Evolutionary conservation across 2,329 filamentous ascomycete species (phyloP).

Genomic region (Aureobasidium subglaciale): DNA sequence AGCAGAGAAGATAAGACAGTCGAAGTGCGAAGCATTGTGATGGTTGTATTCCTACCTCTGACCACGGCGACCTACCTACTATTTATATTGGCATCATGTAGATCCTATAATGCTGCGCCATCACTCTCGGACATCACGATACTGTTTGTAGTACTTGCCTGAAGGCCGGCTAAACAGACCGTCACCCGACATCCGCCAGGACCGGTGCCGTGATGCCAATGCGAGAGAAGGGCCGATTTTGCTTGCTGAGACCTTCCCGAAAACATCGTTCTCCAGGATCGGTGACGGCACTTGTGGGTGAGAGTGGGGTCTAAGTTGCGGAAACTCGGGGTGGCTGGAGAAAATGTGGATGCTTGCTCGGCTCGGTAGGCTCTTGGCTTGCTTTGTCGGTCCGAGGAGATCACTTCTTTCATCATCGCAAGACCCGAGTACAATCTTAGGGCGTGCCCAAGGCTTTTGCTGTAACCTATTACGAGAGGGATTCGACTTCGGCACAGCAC

Average conservation of each 20-base stretch:
- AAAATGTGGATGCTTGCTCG: background rate
- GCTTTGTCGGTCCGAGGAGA: background rate
- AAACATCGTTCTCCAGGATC: background rate
- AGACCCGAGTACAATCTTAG: background rate
- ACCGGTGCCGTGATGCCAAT: conserved; percentile 4
- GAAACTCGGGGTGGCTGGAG: background rate
- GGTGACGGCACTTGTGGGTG: background rate
- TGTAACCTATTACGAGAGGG: background rate
- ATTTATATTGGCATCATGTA: conserved; percentile 1
- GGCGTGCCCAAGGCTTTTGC: background rate
- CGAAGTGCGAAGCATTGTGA: conserved; percentile 4
- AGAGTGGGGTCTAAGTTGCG: background rate
- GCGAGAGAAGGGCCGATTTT: conserved; percentile 11
- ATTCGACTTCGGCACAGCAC: background rate
- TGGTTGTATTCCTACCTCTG: background rate
- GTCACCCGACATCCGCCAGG: background rate
- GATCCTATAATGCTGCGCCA: conserved; percentile 4
- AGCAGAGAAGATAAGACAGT: background rate
- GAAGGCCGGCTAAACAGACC: background rate
- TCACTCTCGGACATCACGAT: background rate
- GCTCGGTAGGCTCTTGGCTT: background rate
- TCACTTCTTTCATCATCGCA: background rate
- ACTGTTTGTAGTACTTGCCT: background rate
- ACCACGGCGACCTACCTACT: background rate
- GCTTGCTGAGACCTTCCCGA: background rate